These are phyloP conservation scores for Scheffersomyces illinoinensis DNA, from an alignment of 1,139 yeast species.

Conservation along the genomic window DNA sequence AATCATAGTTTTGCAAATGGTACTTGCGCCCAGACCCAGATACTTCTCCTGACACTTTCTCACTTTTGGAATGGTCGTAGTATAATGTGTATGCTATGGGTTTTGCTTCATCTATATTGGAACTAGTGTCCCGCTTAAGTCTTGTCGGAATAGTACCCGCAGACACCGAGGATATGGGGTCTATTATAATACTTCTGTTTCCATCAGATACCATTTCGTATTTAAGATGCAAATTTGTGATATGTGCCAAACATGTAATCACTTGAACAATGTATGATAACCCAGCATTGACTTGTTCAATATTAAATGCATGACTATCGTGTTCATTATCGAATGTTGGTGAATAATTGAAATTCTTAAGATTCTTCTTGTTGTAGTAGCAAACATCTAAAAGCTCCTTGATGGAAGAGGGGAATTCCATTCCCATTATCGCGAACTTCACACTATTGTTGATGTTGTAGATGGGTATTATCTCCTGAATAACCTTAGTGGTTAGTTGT, in stretches of 20 bases:
- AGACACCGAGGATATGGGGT: constrained; percentile 21
- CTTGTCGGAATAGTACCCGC: not conserved
- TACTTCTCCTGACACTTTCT: constrained; percentile 15
- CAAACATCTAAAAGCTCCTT: constrained; percentile 31
- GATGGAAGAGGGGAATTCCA: constrained; percentile 38
- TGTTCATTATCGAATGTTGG: constrained; percentile 3
- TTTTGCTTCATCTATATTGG: constrained; percentile 3
- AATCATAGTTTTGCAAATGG: constrained; percentile 24
- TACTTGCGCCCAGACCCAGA: constrained; percentile 9
- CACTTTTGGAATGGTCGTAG: constrained; percentile 26
- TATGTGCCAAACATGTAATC: constrained; percentile 21
- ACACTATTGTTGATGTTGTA: constrained; percentile 22
- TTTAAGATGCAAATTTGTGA: constrained; percentile 28
- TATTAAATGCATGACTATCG: constrained; percentile 11
- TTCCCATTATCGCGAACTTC: constrained; percentile 33
- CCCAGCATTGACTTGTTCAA: constrained; percentile 34
- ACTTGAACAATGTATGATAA: constrained; percentile 32
- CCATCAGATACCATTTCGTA: constrained; percentile 30
- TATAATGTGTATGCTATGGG: constrained; percentile 24
- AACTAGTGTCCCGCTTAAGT: not conserved
- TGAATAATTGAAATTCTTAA: constrained; percentile 12
- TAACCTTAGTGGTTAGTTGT: constrained; percentile 14
- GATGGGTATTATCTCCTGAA: constrained; percentile 31
- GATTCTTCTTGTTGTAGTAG: constrained; percentile 22
- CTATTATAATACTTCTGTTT: constrained; percentile 25